phyloP scores from a whole-genome alignment of 1,284 basidiomycete species.

The Austroboletus novae-zelandiae region DNA sequence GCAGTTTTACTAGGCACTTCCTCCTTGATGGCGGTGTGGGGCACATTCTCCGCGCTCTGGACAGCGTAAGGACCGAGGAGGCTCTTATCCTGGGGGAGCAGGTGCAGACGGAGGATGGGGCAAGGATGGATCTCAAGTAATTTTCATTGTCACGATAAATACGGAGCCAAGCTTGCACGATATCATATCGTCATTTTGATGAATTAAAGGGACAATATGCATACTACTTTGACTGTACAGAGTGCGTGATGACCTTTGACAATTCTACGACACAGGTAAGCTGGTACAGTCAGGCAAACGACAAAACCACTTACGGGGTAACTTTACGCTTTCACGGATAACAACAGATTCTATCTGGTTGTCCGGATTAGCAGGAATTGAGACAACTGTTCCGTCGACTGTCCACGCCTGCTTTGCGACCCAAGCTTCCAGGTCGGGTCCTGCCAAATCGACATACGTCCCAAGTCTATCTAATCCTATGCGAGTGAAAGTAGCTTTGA shows the following conservation, averaged over 20 bases:
- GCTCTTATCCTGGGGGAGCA: neutral
- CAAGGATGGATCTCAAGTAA: neutral
- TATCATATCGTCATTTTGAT: constrained; percentile 3
- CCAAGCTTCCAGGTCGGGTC: constrained; percentile 62
- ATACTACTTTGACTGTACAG: constrained; percentile 43
- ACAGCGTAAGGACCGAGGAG: constrained; percentile 21
- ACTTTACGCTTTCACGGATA: constrained; percentile 86
- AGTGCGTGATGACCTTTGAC: constrained; percentile 78
- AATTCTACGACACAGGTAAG: constrained; percentile 55
- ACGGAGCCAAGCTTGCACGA: neutral
- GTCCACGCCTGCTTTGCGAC: constrained; percentile 76
- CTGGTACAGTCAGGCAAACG: constrained; percentile 1
- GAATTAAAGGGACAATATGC: neutral
- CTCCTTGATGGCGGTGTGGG: constrained; percentile 71
- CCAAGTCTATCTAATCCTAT: constrained; percentile 69
- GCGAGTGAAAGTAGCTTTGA: constrained; percentile 76
- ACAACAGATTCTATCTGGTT: constrained; percentile 95
- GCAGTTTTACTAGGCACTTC: constrained; percentile 54
- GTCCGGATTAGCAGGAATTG: constrained; percentile 85
- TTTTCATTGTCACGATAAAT: neutral
- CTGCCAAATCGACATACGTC: constrained; percentile 73
- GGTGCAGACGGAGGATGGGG: neutral
- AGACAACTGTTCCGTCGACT: constrained; percentile 63
- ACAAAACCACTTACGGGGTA: constrained; percentile 68
- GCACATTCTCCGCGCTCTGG: constrained; percentile 70